Percentiles rank a stretch among this genome's conserved stretches.
phyloP scores from a whole-genome alignment of 345 rosid genomes.

The Chamaenerion angustifolium region DNA sequence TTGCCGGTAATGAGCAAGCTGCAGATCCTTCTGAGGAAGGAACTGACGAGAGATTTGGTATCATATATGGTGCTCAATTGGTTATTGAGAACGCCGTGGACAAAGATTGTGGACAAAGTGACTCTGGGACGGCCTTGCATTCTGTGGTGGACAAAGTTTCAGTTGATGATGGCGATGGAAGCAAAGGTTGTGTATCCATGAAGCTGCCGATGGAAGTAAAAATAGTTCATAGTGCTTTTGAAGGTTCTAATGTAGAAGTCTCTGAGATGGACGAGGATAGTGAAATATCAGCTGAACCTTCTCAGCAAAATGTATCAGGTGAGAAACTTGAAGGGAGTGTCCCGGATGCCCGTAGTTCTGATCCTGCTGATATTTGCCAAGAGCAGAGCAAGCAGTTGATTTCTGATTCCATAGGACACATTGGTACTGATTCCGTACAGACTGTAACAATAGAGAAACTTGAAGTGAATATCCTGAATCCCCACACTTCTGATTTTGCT shows the following conservation, averaged over 20 bases:
- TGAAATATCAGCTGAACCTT: not conserved
- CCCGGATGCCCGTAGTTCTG: not conserved
- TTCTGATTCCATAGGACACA: not conserved
- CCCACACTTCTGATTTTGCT: not conserved
- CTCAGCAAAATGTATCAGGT: not conserved
- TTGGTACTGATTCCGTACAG: not conserved
- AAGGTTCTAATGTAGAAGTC: slow-evolving; percentile 1
- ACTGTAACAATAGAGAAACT: not conserved
- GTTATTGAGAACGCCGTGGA: not conserved
- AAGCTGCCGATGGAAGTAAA: not conserved
- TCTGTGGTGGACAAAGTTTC: not conserved
- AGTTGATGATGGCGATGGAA: not conserved
- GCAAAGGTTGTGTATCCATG: not conserved
- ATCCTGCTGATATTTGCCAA: not conserved
- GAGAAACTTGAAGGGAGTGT: not conserved
- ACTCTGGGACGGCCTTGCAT: not conserved
- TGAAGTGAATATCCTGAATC: not conserved
- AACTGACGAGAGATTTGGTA: not conserved
- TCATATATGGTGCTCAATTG: not conserved
- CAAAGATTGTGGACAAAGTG: not conserved
- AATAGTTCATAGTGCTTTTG: not conserved
- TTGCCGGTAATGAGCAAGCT: not conserved
- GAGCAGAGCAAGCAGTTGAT: slow-evolving; percentile 3
- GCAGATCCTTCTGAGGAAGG: not conserved
- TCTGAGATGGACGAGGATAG: not conserved